A percentile compares a stretch with the other conserved stretches of the same genome.
Conservation (phyloP, 1,139 yeast species). For the Yamadazyma buinensis region DNA sequence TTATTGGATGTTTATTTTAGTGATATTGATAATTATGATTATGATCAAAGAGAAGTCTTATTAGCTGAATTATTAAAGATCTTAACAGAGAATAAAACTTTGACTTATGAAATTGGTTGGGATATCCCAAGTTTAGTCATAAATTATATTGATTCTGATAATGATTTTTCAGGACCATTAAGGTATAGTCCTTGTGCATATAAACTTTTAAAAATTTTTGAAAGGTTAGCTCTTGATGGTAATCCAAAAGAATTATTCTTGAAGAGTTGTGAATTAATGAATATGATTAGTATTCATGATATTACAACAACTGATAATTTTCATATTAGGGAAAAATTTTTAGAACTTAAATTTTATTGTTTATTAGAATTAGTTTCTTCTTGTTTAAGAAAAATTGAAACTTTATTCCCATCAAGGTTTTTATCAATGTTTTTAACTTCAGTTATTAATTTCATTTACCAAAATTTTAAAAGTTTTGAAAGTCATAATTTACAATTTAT, state of each 20-base stretch:
- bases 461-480: conserved; percentile 23
- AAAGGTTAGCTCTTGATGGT: conserved; percentile 58
- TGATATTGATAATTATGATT: conserved; percentile 43
- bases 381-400: conserved; percentile 51
- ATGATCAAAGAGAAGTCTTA: conserved; percentile 48
- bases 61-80: conserved; percentile 33
- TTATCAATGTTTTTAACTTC: conserved; percentile 62
- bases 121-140: conserved; percentile 70
- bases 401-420: conserved; percentile 74
- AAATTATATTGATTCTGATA: conserved; percentile 34
- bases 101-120: conserved; percentile 79
- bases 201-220: conserved; percentile 49
- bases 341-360: conserved; percentile 59
- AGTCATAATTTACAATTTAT: conserved; percentile 39
- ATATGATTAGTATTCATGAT: conserved; percentile 20
- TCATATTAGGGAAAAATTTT: conserved; percentile 26
- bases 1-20: conserved; percentile 58
- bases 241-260: conserved; percentile 77
- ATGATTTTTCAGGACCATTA: conserved; percentile 17
- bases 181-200: conserved; percentile 33
- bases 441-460: conserved; percentile 45
- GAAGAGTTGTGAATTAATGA: conserved; percentile 61
- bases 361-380: conserved; percentile 57
- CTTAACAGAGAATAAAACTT: conserved; percentile 33
- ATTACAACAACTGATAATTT: conserved; percentile 14